Conservation (phyloP, 768 basidiomycete species). For the Mycena capillaripes region DNA sequence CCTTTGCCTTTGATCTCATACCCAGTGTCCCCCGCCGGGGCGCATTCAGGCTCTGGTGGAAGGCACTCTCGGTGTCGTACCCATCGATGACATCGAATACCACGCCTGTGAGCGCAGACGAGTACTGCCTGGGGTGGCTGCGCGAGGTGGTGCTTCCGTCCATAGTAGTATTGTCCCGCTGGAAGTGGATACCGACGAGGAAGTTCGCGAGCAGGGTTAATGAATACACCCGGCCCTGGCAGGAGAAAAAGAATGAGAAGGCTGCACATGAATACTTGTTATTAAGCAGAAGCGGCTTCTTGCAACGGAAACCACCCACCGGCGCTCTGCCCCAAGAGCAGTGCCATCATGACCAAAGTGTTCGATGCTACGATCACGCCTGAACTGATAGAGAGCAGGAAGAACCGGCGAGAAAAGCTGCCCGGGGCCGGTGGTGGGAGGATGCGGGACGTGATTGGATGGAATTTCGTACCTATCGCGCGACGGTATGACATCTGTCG, state of each 20-base stretch:
- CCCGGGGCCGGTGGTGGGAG: no score
- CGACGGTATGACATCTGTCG: not conserved
- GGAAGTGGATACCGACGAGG: constrained; percentile 20
- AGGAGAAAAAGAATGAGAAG: constrained; percentile 13
- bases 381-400: constrained; percentile 10
- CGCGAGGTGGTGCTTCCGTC: not conserved
- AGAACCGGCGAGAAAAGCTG: not conserved
- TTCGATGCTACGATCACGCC: constrained; percentile 18
- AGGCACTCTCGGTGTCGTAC: constrained; percentile 2
- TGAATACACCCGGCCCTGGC: constrained; percentile 19
- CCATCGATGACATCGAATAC: constrained; percentile 7
- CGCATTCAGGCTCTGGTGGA: not conserved
- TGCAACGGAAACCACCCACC: not conserved
- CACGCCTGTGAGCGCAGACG: not conserved
- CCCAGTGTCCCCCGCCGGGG: no score
- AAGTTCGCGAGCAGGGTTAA: constrained; percentile 16
- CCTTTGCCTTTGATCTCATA: not conserved
- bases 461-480: not conserved
- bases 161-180: not conserved
- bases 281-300: not conserved
- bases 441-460: not conserved
- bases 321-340: not conserved
- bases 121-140: not conserved
- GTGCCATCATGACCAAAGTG: constrained; percentile 1
- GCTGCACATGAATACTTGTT: not conserved